Evolutionary conservation across 352 stramenopile genomes (phyloP), one percentile per base, ranked within the genome.

Genomic region (Thraustochytrium striatum): DNA sequence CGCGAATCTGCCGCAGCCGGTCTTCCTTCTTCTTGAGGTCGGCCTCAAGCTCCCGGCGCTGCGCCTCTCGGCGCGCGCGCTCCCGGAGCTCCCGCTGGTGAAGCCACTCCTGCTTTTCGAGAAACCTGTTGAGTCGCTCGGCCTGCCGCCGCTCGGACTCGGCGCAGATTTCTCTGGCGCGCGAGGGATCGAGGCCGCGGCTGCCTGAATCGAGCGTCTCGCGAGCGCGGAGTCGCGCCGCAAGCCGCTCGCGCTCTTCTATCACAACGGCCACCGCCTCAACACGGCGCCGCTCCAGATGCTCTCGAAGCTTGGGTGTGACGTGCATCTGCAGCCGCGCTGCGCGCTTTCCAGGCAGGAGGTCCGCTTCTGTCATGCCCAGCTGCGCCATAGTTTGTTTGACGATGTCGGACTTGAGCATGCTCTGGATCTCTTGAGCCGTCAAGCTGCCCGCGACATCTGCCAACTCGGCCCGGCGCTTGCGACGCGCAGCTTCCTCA

Each of bases 351-450:
- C 65, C 41, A 41, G 65, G 65, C 21, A 75, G 21, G 3, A 75
- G 0, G 39, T 75, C 65, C 0, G 38, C 65, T 16, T 9, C 8
- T 9, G 25, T 32, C 5, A 75, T 13, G n/a, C 65, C 65, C 13
- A 70, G 61, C 21, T 68, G 30, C 5, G 52, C 21, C 65, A 75
- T 75, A 9, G 44, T 32, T 32, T 58, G 44, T 25, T 38, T 39
- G 32, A 75, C 11, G 0, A 75, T 70, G 16, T 5, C 38, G 16
- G 65, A 75, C 11, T 21, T 35, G 21, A 70, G 11, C 44, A 75
- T 58, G 0, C 9, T 25, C 1, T 38, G 25, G 3, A 75, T 0
- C 11, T 75, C 65, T 25, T 2, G n/a, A 13, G 39, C 44, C 11
- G 21, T 25, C 44, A 75, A 43, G n/a, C 41, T 16, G 41, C 2